phyloP scores from a whole-genome alignment of 2,329 filamentous ascomycete species.

The Fonsecaea monophora region DNA sequence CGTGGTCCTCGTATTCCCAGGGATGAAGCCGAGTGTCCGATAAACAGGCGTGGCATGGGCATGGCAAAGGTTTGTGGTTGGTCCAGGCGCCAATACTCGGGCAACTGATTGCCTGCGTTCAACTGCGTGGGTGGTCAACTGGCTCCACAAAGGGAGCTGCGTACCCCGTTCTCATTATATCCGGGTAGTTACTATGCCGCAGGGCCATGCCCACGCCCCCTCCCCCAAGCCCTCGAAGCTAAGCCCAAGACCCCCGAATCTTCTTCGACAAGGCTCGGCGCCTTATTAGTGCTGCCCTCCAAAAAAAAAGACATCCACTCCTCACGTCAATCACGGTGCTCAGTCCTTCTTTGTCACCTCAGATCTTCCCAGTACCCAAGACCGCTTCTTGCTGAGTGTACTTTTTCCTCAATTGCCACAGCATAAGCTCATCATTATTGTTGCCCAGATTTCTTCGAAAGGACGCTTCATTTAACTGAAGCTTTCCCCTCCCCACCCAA shows the following conservation, averaged over 20 bases:
- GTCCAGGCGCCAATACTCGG: not conserved
- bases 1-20: not conserved
- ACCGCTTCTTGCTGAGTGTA: slow-evolving; percentile 10
- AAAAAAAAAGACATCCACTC: not conserved
- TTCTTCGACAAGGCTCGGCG: slow-evolving; percentile 1
- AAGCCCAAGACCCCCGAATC: not conserved
- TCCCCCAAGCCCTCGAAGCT: not conserved
- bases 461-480: not conserved
- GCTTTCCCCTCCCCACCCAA: not conserved
- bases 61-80: not conserved
- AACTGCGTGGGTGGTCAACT: not conserved
- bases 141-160: not conserved
- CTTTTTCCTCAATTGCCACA: not conserved
- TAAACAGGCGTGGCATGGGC: not conserved
- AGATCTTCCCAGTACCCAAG: not conserved
- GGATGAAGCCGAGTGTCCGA: not conserved
- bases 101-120: not conserved
- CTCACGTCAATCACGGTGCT: not conserved
- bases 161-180: too few species aligned
- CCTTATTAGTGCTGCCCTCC: not conserved
- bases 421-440: not conserved
- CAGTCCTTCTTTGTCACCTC: not conserved
- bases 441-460: not conserved
- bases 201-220: not conserved
- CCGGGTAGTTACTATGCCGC: not conserved